phyloP scores from a whole-genome alignment of 805 yeast genomes.

The Zygosaccharomyces rouxii region DNA sequence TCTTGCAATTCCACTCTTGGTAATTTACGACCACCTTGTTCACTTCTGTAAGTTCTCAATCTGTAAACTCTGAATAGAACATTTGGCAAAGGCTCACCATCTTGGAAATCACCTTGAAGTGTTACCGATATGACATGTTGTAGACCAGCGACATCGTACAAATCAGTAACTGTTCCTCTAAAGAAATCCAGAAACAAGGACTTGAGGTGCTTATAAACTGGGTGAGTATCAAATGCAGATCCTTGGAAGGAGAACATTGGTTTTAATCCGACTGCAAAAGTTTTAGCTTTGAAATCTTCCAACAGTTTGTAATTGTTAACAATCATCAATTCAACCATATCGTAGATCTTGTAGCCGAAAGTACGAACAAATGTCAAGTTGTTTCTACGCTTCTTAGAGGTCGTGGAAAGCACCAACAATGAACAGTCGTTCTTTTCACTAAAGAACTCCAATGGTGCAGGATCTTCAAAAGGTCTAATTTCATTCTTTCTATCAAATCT shows the following conservation, averaged over 20 bases:
- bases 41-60: slow-evolving; percentile 73
- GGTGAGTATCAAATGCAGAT: slow-evolving; percentile 83
- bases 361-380: slow-evolving; percentile 84
- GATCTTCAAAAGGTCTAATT: slow-evolving; percentile 89
- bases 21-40: slow-evolving; percentile 60
- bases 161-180: slow-evolving; percentile 73
- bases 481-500: slow-evolving; percentile 87
- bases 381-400: slow-evolving; percentile 90
- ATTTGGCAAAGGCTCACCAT: slow-evolving; percentile 63
- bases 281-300: slow-evolving; percentile 70
- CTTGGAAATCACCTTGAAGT: slow-evolving; percentile 70
- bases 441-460: slow-evolving; percentile 78
- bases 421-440: slow-evolving; percentile 93
- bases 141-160: slow-evolving; percentile 91
- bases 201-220: slow-evolving; percentile 78
- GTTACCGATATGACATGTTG: slow-evolving; percentile 85
- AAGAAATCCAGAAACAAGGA: slow-evolving; percentile 87
- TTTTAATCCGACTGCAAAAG: slow-evolving; percentile 84
- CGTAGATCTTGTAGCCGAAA: slow-evolving; percentile 84
- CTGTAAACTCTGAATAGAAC: slow-evolving; percentile 89
- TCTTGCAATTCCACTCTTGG: slow-evolving; percentile 95
- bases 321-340: slow-evolving; percentile 85
- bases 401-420: slow-evolving; percentile 68
- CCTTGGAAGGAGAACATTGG: slow-evolving; percentile 96
- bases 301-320: slow-evolving; percentile 66